Percentiles rank a stretch among this genome's conserved stretches.
These are phyloP conservation scores for Osmanthus fragrans DNA, from an alignment of 257 asterid species.

Conservation along the genomic window DNA sequence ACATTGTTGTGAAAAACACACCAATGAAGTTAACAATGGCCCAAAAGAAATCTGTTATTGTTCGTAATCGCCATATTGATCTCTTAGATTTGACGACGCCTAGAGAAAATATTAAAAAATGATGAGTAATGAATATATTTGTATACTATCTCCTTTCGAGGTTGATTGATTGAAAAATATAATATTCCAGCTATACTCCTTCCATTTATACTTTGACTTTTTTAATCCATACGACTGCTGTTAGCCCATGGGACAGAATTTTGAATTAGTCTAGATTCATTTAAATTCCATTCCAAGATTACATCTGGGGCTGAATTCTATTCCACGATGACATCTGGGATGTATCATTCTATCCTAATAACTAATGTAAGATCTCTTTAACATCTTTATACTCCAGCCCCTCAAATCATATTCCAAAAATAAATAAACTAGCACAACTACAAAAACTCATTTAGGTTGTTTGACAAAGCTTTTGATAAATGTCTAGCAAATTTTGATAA, in stretches of 20 bases:
- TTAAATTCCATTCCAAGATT: background rate
- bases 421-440: background rate
- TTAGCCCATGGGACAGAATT: background rate
- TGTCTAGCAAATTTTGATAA: too few relatives aligned
- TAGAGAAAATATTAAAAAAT: constrained; percentile 17
- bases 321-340: background rate
- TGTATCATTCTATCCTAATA: background rate
- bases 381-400: background rate
- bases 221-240: background rate
- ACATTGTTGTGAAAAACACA: constrained; percentile 77
- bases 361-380: background rate
- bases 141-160: background rate
- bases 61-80: constrained; percentile 79
- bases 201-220: background rate
- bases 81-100: constrained; percentile 85
- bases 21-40: constrained; percentile 65
- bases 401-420: background rate
- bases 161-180: background rate
- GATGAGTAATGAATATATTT: background rate
- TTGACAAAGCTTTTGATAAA: too few relatives aligned
- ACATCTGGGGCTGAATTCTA: background rate
- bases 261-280: background rate
- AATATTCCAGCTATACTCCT: background rate
- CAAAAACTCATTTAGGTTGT: background rate
- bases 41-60: constrained; percentile 82